These are phyloP conservation scores for Thalassiosira profunda DNA, from an alignment of 108 stramenopile genomes.

Conservation along the genomic window DNA sequence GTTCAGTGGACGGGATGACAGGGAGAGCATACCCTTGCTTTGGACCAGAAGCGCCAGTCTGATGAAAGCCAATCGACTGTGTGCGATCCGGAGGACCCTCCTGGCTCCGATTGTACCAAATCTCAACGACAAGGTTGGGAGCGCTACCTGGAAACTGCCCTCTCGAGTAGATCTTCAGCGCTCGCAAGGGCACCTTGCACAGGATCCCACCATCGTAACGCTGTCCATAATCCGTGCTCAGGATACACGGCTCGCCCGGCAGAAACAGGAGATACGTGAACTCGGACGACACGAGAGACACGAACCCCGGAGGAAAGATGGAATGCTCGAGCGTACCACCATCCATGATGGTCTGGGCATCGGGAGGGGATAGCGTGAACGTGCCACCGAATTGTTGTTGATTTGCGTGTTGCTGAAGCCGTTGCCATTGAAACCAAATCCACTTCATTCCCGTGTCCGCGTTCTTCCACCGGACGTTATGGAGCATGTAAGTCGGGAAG, in stretches of 20 bases:
- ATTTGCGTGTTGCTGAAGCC: background rate
- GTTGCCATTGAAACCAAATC: conserved; percentile 24
- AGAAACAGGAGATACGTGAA: conserved; percentile 49
- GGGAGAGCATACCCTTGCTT: conserved; percentile 64
- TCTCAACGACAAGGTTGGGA: conserved; percentile 46
- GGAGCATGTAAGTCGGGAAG: conserved; percentile 56
- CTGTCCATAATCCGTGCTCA: conserved; percentile 28
- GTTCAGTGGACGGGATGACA: conserved; percentile 28
- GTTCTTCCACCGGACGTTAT: conserved; percentile 45
- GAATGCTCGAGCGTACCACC: conserved; percentile 21
- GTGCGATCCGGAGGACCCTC: conserved; percentile 9
- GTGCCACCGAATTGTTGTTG: conserved; percentile 45
- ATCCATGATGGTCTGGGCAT: conserved; percentile 27
- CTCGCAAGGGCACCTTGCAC: conserved; percentile 53
- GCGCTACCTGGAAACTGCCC: conserved; percentile 26
- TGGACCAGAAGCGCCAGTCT: conserved; percentile 15
- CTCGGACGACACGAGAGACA: conserved; percentile 48
- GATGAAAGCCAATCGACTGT: conserved; percentile 51
- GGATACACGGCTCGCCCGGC: conserved; percentile 34
- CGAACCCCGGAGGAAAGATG: conserved; percentile 56
- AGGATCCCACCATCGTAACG: conserved; percentile 52
- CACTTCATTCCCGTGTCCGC: conserved; percentile 9
- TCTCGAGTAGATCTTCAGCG: conserved; percentile 51
- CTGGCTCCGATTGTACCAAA: conserved; percentile 48
- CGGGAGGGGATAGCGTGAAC: conserved; percentile 54